phyloP scores from a whole-genome alignment of 2,329 filamentous ascomycete species.

The Diaporthe velutina region DNA sequence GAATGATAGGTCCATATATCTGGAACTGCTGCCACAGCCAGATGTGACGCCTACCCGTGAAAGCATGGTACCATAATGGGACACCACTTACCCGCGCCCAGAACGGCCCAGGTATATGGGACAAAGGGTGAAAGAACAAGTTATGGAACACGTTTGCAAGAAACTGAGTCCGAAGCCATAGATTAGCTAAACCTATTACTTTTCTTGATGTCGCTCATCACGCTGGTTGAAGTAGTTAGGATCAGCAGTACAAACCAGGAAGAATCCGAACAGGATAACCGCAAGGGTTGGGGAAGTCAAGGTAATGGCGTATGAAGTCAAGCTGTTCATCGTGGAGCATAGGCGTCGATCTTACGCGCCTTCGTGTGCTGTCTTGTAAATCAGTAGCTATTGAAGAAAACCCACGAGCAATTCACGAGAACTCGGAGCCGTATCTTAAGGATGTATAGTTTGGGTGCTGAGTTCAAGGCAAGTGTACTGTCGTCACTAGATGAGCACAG shows the following conservation, averaged over 20 bases:
- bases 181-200: background rate
- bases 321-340: background rate
- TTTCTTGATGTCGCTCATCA: background rate
- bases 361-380: no score
- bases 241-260: background rate
- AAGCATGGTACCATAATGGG: background rate
- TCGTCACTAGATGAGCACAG: no score
- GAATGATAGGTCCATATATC: background rate
- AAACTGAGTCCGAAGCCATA: background rate
- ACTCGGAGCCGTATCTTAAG: no score
- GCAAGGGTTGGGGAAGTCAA: background rate
- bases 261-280: background rate
- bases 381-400: no score
- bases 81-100: background rate
- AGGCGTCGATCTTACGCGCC: no score
- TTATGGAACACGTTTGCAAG: background rate
- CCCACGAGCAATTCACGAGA: no score
- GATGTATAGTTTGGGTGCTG: no score
- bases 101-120: background rate
- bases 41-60: background rate
- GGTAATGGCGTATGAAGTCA: background rate
- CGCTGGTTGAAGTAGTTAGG: no score
- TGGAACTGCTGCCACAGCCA: constrained; percentile 1
- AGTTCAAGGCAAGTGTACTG: no score
- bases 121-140: background rate